Evolutionary conservation across 768 basidiomycete species (phyloP), one percentile per base, ranked within the genome.

Genomic region (Auricularia sp.): DNA sequence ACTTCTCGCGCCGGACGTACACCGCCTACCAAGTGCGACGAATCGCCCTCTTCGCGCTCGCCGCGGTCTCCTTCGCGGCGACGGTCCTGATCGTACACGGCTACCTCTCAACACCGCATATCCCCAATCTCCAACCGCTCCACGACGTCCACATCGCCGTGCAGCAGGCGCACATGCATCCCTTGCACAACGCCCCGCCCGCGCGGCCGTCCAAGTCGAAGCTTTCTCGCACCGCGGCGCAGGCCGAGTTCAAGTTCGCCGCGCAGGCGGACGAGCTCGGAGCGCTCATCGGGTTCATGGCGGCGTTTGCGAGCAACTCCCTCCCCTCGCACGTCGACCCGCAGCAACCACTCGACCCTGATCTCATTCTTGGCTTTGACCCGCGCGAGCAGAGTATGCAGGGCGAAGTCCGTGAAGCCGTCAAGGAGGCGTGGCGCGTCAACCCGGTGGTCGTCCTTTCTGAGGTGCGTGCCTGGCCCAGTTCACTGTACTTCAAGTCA

Each of bases 311-410:
- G 0, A 84, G 88, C 73, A 92, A 92, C 74, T 79, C 86, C 65
- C 84, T 93, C 64, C 90, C 91, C 1, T 72, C 77, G 0, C 77
- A 77, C 8, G 81, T 91, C 58, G 83, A 92, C 69, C 87, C 91
- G 0, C 69, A 78, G 13, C 68, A 69, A 11, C 83, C 90, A 4
- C 83, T 92, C 65, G 90, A 93, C 72, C 89, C 91, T 2, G 83
- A 90, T 69, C 82, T 92, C 64, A 82, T 93, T 3, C 81, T 93
- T 51, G 91, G 89, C 69, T 93, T 93, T 72, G 90, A 93, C 71
- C 87, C 88, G 0, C 47, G 47, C 47, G 21, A 18, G 1, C 11
- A 16, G 18, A 80, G 81, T 11, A 89, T 89, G 1, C 68, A 71
- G n/a, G 81, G 84, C 36, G 89, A 92, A 72, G 76, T 92, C 37